phyloP scores from a whole-genome alignment of 2,329 filamentous ascomycete species.

The Ophiostoma novo-ulmi region DNA sequence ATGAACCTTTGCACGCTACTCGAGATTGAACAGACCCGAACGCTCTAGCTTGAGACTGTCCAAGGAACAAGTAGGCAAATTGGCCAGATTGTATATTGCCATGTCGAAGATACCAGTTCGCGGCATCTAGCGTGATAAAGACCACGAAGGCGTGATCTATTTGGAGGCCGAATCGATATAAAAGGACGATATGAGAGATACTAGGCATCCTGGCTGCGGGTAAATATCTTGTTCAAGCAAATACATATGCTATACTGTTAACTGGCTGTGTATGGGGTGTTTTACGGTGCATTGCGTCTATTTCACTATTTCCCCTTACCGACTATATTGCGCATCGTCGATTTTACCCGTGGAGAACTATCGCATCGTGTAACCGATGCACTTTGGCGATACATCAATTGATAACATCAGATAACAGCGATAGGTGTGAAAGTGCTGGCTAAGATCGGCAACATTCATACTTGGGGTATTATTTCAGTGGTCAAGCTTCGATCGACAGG shows the following conservation, averaged over 20 bases:
- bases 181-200: too few species aligned
- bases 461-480: neutral
- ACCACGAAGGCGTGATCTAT: neutral
- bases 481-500: slow-evolving; percentile 4
- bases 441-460: neutral
- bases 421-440: neutral
- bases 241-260: too few species aligned
- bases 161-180: neutral
- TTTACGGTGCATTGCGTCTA: too few species aligned
- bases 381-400: neutral
- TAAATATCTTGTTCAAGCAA: too few species aligned
- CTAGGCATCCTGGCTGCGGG: too few species aligned
- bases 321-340: neutral
- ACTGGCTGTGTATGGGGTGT: too few species aligned
- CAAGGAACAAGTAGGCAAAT: neutral
- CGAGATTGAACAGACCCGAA: neutral
- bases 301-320: too few species aligned
- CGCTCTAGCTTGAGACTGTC: neutral
- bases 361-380: neutral
- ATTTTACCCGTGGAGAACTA: neutral
- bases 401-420: neutral
- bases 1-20: neutral
- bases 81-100: neutral
- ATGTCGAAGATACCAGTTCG: neutral
- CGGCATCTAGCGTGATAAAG: neutral